These are phyloP conservation scores for Tremella fuciformis DNA, from an alignment of 768 basidiomycete genomes.

Conservation along the genomic window DNA sequence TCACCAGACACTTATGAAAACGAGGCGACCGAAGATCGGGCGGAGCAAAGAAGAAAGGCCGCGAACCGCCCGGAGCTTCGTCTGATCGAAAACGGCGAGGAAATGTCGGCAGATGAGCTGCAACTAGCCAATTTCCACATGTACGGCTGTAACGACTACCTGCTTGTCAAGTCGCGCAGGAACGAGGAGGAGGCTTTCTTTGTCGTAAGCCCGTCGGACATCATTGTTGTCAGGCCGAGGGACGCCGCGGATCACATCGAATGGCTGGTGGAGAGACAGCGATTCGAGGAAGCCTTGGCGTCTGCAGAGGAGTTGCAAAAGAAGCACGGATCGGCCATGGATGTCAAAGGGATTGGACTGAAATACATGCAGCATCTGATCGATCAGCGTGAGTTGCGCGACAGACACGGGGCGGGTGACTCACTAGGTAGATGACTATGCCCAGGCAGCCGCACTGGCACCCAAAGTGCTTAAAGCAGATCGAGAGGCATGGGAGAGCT, in stretches of 20 bases:
- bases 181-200: constrained; percentile 63
- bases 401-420: neutral
- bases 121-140: constrained; percentile 71
- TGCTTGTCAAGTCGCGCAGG: constrained; percentile 59
- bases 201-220: constrained; percentile 79
- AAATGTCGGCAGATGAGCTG: constrained; percentile 78
- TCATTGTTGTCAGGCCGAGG: constrained; percentile 80
- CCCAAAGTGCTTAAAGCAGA: constrained; percentile 82
- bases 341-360: constrained; percentile 64
- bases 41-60: constrained; percentile 72
- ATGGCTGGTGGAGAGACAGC: constrained; percentile 82
- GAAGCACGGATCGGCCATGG: constrained; percentile 54
- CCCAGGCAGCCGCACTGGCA: constrained; percentile 74
- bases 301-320: constrained; percentile 67
- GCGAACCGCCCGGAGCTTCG: constrained; percentile 92
- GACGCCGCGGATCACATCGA: constrained; percentile 84
- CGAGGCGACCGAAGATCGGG: constrained; percentile 67
- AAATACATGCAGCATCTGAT: constrained; percentile 85
- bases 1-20: constrained; percentile 73
- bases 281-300: constrained; percentile 85
- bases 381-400: constrained; percentile 61
- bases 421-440: constrained; percentile 59
- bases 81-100: constrained; percentile 88
- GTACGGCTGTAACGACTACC: constrained; percentile 91
- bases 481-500: constrained; percentile 84